Base-by-base conservation (phyloP, 148 eudicot genomes). In the Pouteria glomerata region DNA sequence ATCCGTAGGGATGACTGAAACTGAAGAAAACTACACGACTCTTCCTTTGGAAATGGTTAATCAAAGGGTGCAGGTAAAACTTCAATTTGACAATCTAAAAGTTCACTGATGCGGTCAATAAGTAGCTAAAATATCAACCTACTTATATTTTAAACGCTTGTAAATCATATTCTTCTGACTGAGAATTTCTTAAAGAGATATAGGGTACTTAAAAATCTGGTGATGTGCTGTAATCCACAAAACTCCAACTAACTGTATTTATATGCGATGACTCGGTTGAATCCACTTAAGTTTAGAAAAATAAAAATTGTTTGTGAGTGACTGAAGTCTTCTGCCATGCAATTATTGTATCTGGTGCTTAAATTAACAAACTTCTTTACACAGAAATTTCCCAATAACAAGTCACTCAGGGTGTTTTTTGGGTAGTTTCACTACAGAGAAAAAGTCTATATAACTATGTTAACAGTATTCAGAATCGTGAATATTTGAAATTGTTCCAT, bases 201-300 rank as follows among this genome's bases (percentile, higher is more conserved):
- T 3, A 51, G 47, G 44, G 21, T 6, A 21, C 37, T 26, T 0
- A 27, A 12, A 6, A 19, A 31, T 59, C 51, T 13, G 19, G 52
- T 68, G 30, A 52, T 68, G 16, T 52, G 63, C 51, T 70, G 73
- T 57, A 42, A 57, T 70, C 51, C 63, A 70, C 63, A 70, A 57
- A 37, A 39, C 63, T 56, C 31, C 48, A 69, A 26, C 50, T 27
- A 57, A 19, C 24, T 37, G 39, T 56, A 57, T 51, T 68, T 70
- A 37, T 34, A 70, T 56, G 50, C 73, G 30, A 56, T 35, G 63
- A 34, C 57, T 70, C 57, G 73, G 62, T 56, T 51, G 56, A 70
- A 70, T 57, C 73, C 73, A 57, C 73, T n/a, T 23, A 57, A 42
- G 21, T 55, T 50, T 50, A 31, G 37, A 33, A 27, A 65, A 24